A percentile compares a stretch with the other conserved stretches of the same genome.
phyloP scores from a whole-genome alignment of 2,329 filamentous ascomycete species.

The Fusarium heterosporum region DNA sequence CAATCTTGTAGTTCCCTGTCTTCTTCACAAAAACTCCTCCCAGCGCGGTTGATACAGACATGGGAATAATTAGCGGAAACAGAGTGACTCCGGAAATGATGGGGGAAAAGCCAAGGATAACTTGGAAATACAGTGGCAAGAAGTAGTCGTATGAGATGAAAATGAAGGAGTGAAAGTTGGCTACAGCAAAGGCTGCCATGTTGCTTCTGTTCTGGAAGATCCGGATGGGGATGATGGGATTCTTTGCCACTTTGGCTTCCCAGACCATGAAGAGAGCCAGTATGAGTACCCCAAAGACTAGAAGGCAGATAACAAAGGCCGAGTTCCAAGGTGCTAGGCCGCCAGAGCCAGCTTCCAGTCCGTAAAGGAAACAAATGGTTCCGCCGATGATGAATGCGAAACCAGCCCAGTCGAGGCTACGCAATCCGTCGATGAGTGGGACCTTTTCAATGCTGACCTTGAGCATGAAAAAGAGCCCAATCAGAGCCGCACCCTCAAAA shows the following conservation, averaged over 20 bases:
- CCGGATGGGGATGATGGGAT: slow-evolving; percentile 79
- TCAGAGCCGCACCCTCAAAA: slow-evolving; percentile 58
- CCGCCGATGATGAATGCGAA: slow-evolving; percentile 74
- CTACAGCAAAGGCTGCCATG: slow-evolving; percentile 71
- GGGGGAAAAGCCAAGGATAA: slow-evolving; percentile 74
- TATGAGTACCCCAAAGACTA: slow-evolving; percentile 76
- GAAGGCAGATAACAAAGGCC: slow-evolving; percentile 78
- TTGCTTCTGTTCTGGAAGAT: slow-evolving; percentile 77
- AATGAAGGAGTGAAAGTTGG: slow-evolving; percentile 78
- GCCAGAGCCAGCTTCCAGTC: slow-evolving; percentile 81
- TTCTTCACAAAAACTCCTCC: slow-evolving; percentile 69
- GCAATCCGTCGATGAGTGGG: slow-evolving; percentile 69
- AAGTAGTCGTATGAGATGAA: slow-evolving; percentile 85
- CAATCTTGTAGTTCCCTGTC: slow-evolving; percentile 71
- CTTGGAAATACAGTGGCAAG: slow-evolving; percentile 86
- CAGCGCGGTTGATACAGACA: slow-evolving; percentile 70
- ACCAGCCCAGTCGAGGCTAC: slow-evolving; percentile 70
- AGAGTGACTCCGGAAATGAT: slow-evolving; percentile 80
- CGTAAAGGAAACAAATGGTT: slow-evolving; percentile 88
- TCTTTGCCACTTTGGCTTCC: slow-evolving; percentile 78
- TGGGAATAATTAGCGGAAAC: slow-evolving; percentile 75
- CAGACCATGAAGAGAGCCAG: slow-evolving; percentile 75
- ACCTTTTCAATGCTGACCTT: slow-evolving; percentile 77
- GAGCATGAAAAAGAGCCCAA: slow-evolving; percentile 68
- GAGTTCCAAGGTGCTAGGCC: slow-evolving; percentile 79